Percentiles rank a stretch among this genome's conserved stretches.
These are phyloP conservation scores for Diddensiella transvaalensis DNA, from an alignment of 805 yeast genomes.

Conservation along the genomic window DNA sequence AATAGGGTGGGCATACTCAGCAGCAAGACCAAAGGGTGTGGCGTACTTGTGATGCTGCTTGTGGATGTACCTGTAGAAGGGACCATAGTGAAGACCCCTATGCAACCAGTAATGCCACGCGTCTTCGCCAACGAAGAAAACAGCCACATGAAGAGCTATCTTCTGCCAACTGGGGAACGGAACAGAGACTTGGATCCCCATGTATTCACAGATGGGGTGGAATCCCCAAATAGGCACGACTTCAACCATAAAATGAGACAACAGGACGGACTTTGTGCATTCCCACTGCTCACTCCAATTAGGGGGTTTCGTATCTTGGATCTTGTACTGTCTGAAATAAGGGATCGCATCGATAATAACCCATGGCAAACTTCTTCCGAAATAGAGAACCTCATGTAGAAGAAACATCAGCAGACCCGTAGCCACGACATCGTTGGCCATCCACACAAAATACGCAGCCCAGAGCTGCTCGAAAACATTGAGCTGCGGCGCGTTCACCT, in stretches of 20 bases:
- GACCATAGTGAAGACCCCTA: conserved; percentile 77
- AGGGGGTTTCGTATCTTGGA: conserved; percentile 84
- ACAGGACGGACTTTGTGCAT: conserved; percentile 79
- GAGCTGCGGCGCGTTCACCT: conserved; percentile 7
- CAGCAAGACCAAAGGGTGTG: conserved; percentile 95
- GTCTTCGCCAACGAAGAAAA: conserved; percentile 86
- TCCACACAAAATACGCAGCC: conserved; percentile 85
- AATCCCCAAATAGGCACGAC: conserved; percentile 96
- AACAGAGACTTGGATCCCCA: conserved; percentile 73
- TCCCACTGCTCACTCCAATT: conserved; percentile 84
- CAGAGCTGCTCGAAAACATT: conserved; percentile 65
- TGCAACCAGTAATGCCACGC: conserved; percentile 98
- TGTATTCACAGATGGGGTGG: conserved; percentile 82
- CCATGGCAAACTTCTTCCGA: conserved; percentile 94
- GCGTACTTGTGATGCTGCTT: conserved; percentile 98
- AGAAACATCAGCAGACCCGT: conserved; percentile 83
- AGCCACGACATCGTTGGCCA: conserved; percentile 85
- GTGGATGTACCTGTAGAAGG: conserved; percentile 88
- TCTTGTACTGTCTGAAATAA: conserved; percentile 79
- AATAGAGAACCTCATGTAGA: conserved; percentile 84
- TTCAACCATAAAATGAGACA: conserved; percentile 87
- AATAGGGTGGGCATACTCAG: conserved; percentile 96
- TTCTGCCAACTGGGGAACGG: conserved; percentile 75
- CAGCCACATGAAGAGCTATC: conserved; percentile 60
- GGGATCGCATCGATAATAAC: conserved; percentile 80